Percentiles rank a stretch among this genome's conserved stretches.
Conservation (phyloP, 1,284 basidiomycete species). For the Chalciporus sp. region DNA sequence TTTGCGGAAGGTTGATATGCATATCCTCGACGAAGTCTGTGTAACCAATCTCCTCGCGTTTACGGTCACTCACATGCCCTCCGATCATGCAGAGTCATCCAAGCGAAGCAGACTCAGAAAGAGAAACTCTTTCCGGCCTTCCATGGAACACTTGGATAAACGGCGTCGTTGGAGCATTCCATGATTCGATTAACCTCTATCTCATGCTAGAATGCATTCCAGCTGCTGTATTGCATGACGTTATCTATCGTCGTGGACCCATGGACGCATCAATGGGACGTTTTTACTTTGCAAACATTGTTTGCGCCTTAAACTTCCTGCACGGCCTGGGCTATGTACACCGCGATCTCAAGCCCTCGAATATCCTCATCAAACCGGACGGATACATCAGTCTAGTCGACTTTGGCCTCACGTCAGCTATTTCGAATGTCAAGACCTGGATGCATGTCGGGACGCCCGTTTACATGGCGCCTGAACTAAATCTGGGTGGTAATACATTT, state of each 20-base stretch:
- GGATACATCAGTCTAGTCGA: conserved; percentile 73
- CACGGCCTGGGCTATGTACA: conserved; percentile 76
- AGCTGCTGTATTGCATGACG: conserved; percentile 41
- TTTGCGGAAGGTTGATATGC: conserved; percentile 37
- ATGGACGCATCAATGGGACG: conserved; percentile 36
- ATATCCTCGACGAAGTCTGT: conserved; percentile 33
- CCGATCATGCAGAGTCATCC: conserved; percentile 17
- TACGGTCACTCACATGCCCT: conserved; percentile 2
- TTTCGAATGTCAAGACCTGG: conserved; percentile 12
- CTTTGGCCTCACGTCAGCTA: conserved; percentile 59
- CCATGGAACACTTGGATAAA: conserved; percentile 56
- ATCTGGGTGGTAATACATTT: conserved; percentile 42
- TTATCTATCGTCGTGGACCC: conserved; percentile 37
- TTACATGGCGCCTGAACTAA: conserved; percentile 76
- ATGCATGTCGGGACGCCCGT: conserved; percentile 59
- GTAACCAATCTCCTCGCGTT: neutral
- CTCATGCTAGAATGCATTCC: conserved; percentile 50
- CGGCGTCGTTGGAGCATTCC: conserved; percentile 45
- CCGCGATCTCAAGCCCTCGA: conserved; percentile 85
- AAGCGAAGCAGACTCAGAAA: conserved; percentile 42
- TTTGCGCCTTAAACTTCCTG: conserved; percentile 72
- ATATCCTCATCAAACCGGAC: conserved; percentile 69
- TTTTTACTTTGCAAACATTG: conserved; percentile 64
- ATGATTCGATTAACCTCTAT: conserved; percentile 50
- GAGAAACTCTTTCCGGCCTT: conserved; percentile 39